Evolutionary conservation across 73 alveolate genomes (phyloP).

Genomic region (Paramecium pentaurelia): DNA sequence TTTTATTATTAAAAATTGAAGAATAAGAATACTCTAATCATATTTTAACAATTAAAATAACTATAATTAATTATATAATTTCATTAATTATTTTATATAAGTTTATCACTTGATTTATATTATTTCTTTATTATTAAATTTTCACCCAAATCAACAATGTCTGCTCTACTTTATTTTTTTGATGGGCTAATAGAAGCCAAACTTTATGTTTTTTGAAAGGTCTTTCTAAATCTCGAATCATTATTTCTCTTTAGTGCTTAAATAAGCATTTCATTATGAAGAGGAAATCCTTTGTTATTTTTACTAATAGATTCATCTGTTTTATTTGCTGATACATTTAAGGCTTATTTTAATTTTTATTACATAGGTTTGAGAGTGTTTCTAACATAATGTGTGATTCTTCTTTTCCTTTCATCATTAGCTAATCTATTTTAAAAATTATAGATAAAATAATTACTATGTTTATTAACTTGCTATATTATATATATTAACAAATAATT

Average conservation of each 20-base stretch:
- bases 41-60: no score
- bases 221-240: neutral
- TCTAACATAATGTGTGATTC: neutral
- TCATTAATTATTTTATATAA: neutral
- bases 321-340: neutral
- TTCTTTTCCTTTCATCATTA: neutral
- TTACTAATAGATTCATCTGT: neutral
- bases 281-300: neutral
- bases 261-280: neutral
- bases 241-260: neutral
- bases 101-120: neutral
- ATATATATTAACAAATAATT: neutral
- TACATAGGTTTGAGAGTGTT: neutral
- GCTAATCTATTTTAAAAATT: neutral
- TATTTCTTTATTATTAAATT: neutral
- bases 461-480: neutral
- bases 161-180: neutral
- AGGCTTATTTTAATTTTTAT: neutral
- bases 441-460: neutral
- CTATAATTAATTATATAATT: neutral
- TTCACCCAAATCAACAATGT: neutral
- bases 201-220: neutral
- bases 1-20: no score
- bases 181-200: neutral
- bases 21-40: no score